Evolutionary conservation across 1,139 yeast species (phyloP), one percentile per base, ranked within the genome.

Genomic region (Komagataea norvegica): DNA sequence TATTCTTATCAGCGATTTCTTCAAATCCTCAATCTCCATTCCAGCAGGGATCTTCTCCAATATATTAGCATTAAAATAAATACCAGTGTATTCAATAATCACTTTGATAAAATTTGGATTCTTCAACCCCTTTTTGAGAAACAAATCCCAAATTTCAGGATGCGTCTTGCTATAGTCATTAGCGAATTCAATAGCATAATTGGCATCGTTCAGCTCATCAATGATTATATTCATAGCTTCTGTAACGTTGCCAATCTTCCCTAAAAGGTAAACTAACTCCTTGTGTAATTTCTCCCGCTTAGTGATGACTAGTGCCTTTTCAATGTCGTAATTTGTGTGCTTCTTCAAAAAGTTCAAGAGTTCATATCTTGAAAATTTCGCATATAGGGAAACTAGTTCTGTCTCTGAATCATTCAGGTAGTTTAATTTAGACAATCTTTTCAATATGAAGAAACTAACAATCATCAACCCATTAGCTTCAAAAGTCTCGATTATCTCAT

Each of bases 131-230:
- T 81, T 79, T 14, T 75, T 77, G 10, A 89, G 63, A 43, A 91
- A 66, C 32, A 79, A 77, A 33, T 77, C 77, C 95, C 96, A 89
- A 9, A 88, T 65, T 15, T 85, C 94, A 23, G 66, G 61, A 49
- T 86, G 94, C 6, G 13, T 29, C 23, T 23, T 26, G 37, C 80
- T 77, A 47, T 83, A 79, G 13, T 72, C 69, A 42, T 73, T 78
- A 2, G 93, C 95, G 68, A 88, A 91, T 14, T 71, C 73, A 25
- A 91, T 84, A 0, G 97, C 97, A 49, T 75, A 70, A 28, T 73
- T 72, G 0, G 96, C 93, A 55, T 89, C 93, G 39, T 80, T 72
- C 37, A 88, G 61, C 48, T 84, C 73, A 47, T 85, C 81, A 30
- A 88, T 79, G 15, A 91, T 88, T 37, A 91, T 65, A 45, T 69